A percentile compares a stretch with the other conserved stretches of the same genome.
These are phyloP conservation scores for Fusarium cyanostomum DNA, from an alignment of 2,329 filamentous ascomycete genomes.

Conservation along the genomic window DNA sequence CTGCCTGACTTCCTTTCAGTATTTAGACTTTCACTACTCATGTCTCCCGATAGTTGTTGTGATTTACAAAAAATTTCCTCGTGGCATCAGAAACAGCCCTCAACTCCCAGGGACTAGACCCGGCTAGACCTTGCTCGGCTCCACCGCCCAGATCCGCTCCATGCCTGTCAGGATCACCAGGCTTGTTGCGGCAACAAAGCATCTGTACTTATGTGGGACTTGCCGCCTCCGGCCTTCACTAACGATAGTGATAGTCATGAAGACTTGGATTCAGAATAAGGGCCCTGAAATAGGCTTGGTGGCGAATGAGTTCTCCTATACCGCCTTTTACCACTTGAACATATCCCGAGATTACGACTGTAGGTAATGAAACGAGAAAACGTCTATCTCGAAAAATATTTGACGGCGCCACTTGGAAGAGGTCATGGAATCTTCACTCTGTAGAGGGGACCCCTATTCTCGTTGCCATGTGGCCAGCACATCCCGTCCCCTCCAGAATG, in stretches of 20 bases:
- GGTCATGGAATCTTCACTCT: no score
- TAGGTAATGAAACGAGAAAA: no score
- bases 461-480: constrained; percentile 2
- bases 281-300: not conserved
- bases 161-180: constrained; percentile 4
- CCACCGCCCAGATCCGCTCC: constrained; percentile 6
- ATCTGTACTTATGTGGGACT: no score
- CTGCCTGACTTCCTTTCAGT: not conserved
- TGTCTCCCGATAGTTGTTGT: not conserved
- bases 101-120: not conserved
- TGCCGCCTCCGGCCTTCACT: no score
- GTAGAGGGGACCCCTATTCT: not conserved
- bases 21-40: not conserved
- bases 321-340: not conserved
- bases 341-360: no score
- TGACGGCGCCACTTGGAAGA: no score
- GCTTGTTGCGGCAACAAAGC: no score
- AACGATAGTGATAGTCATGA: not conserved
- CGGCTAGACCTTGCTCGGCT: not conserved
- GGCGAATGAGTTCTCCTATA: not conserved
- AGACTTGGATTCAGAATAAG: not conserved
- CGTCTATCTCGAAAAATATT: no score
- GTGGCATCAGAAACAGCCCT: not conserved
- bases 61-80: not conserved
- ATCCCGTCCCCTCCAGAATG: constrained; percentile 1